Evolutionary conservation across 305 asterid species (phyloP), one percentile per base, ranked within the genome.

Genomic region (Fraxinus paxiana): DNA sequence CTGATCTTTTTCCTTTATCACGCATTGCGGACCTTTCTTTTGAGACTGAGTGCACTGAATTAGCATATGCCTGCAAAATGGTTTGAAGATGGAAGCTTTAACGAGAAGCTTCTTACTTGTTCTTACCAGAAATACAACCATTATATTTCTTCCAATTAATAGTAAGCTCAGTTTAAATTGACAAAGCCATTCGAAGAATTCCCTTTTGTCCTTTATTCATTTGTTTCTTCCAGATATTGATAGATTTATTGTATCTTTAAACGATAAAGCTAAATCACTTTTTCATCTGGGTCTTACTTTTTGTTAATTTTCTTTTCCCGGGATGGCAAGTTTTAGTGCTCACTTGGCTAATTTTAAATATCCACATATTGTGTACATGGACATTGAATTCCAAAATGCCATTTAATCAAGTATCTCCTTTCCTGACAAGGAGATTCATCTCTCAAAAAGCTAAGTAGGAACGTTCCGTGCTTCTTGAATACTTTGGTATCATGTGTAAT

Each of bases 41-140:
- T 17, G 10, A 17, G 75, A 13, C 80, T 26, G 67, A 51, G 35
- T 71, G 54, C 38, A 46, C 84, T 22, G 28, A 28, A 59, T 61
- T 67, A 20, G 63, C 41, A 34, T 73, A 72, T 79, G 76, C 6
- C 26, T 41, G 76, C 46, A 15, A 24, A 41, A 33, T 73, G 75
- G 61, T 78, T 80, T 82, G 51, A 13, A 75, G 77, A 38, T 83
- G 83, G 70, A 81, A 46, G 30, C 69, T 61, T 56, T 75, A 78
- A 76, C 48, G 35, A 48, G 81, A 65, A 78, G 73, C 75, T 15
- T 33, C 24, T 34, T 24, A 28, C 61, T 51, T 10, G 79, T 65
- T 70, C 73, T 81, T 63, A 75, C 77, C 63, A 78, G 73, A 34
- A 46, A 18, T 75, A 38, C 65, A 61, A 43, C 24, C 54, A 63